Conservation (phyloP, 768 basidiomycete species). For the Leccinum variicolor region DNA sequence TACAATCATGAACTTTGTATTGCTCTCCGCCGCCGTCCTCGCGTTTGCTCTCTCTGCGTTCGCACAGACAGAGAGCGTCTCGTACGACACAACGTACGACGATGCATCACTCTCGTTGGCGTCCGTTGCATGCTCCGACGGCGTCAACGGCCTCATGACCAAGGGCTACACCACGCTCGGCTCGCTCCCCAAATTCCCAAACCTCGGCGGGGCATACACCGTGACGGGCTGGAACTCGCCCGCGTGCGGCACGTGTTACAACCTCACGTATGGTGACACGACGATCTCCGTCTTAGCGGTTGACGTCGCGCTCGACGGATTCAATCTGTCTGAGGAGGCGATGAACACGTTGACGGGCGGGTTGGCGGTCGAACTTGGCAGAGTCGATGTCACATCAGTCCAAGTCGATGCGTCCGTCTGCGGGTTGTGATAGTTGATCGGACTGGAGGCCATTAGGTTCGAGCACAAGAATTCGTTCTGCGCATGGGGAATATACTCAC, state of each 20-base stretch:
- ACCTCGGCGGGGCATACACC: slow-evolving; percentile 33
- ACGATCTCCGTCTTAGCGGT: slow-evolving; percentile 27
- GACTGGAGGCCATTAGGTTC: not conserved
- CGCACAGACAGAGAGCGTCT: slow-evolving; percentile 15
- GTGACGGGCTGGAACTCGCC: slow-evolving; percentile 29
- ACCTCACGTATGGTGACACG: slow-evolving; percentile 23
- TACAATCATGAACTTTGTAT: slow-evolving; percentile 25
- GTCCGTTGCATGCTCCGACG: slow-evolving; percentile 32
- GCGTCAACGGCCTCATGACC: slow-evolving; percentile 28
- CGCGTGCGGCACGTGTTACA: slow-evolving; percentile 23
- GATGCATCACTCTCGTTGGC: slow-evolving; percentile 14
- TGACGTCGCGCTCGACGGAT: slow-evolving; percentile 31
- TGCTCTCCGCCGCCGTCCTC: slow-evolving; percentile 8
- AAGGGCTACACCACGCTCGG: slow-evolving; percentile 33
- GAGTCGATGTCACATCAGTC: slow-evolving; percentile 41
- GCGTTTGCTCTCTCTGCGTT: slow-evolving; percentile 16
- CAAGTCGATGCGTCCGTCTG: slow-evolving; percentile 48
- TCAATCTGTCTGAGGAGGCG: slow-evolving; percentile 49
- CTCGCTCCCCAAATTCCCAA: slow-evolving; percentile 29
- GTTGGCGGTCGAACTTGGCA: slow-evolving; percentile 45
- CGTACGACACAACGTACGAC: slow-evolving; percentile 34
- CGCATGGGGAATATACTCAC: not conserved
- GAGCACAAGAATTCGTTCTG: not conserved
- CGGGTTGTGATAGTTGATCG: slow-evolving; percentile 27
- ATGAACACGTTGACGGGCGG: slow-evolving; percentile 52